Conservation (phyloP, 345 rosid genomes). For the Eucalyptus erythrocorys region DNA sequence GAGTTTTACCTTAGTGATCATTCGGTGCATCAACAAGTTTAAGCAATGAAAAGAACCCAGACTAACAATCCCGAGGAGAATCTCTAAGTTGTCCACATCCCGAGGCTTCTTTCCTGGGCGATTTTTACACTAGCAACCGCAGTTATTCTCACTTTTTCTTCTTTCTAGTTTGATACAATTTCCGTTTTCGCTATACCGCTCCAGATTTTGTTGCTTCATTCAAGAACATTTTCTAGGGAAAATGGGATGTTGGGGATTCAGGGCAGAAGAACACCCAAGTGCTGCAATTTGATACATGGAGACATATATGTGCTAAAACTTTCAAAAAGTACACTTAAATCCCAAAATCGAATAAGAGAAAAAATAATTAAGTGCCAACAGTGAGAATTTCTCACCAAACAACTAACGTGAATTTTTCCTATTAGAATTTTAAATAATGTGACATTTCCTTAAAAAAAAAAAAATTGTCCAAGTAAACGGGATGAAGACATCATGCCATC, state of each 20-base stretch:
- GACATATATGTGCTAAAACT: rapidly evolving
- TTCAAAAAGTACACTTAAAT: rapidly evolving
- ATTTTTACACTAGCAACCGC: not conserved
- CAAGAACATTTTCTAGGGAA: not conserved
- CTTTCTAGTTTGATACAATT: not conserved
- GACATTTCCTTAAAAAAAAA: too few relatives aligned
- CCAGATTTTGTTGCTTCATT: not conserved
- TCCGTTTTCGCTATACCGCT: not conserved
- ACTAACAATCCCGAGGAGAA: not conserved
- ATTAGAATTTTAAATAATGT: too few relatives aligned
- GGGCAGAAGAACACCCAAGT: too few relatives aligned
- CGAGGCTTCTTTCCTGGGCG: not conserved
- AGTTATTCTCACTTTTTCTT: not conserved
- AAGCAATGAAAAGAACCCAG: not conserved
- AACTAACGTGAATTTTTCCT: rapidly evolving
- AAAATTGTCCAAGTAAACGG: rapidly evolving
- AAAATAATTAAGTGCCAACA: rapidly evolving
- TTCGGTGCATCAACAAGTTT: not conserved
- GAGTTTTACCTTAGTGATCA: not conserved
- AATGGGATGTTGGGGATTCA: not conserved
- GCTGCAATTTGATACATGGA: too few relatives aligned
- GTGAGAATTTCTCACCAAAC: too few relatives aligned
- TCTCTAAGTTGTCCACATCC: not conserved
- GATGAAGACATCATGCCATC: too few relatives aligned
- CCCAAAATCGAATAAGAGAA: too few relatives aligned